These are phyloP conservation scores for Stevia rebaudiana DNA, from an alignment of 140 eudicot species.

Conservation along the genomic window DNA sequence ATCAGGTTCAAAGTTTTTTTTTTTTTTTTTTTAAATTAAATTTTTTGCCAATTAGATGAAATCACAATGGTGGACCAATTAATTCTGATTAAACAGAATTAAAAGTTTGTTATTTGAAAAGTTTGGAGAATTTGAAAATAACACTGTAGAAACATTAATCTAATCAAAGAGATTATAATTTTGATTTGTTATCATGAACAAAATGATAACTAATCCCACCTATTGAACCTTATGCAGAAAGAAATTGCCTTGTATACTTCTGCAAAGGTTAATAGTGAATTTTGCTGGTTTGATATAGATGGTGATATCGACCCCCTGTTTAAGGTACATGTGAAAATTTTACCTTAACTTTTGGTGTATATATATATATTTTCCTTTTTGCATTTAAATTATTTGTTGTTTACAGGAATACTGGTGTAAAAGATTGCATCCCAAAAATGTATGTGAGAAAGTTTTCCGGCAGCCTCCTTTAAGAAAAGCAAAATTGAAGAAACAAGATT, in stretches of 20 bases:
- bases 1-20: constrained; percentile 59
- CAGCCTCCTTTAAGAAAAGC: constrained; percentile 93
- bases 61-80: too few relatives aligned
- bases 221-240: constrained; percentile 58
- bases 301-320: constrained; percentile 87
- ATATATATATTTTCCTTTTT: not conserved
- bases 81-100: too few relatives aligned
- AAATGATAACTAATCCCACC: constrained; percentile 1
- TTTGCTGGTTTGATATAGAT: constrained; percentile 94
- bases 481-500: constrained; percentile 76
- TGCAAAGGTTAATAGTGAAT: constrained; percentile 79
- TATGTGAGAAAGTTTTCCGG: constrained; percentile 92
- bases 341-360: not conserved
- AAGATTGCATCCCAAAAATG: constrained; percentile 91
- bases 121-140: not conserved
- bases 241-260: constrained; percentile 94
- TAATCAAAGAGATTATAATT: not conserved
- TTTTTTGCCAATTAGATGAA: too few relatives aligned
- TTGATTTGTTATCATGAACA: not conserved
- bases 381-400: not conserved
- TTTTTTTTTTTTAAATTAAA: too few relatives aligned
- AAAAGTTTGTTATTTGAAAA: too few relatives aligned
- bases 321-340: constrained; percentile 54
- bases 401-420: constrained; percentile 97
- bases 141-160: not conserved